Evolutionary conservation across 2,329 filamentous ascomycete species (phyloP), one percentile per base, ranked within the genome.

Genomic region (Talaromyces sp.): DNA sequence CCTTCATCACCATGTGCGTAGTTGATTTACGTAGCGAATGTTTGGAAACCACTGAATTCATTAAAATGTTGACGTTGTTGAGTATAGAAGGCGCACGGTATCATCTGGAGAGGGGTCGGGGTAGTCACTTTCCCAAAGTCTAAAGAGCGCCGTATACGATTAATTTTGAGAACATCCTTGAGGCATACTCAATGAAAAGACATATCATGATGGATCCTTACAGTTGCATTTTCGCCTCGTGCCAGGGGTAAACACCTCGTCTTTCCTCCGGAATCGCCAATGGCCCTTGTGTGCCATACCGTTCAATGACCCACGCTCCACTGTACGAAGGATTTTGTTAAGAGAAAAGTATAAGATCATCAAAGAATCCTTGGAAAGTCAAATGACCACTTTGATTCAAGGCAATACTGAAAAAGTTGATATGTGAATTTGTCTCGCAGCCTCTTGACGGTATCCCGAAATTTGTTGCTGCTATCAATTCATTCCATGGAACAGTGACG

Each of bases 1-100:
- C 50, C 67, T 63, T 76, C 74, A 45, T 76, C 74, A 7, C 74
- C 72, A 35, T 70, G 67, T 2, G 69, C 72, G 64, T 74, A 75
- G 56, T 68, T 74, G 13, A 74, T 66, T 48, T 75, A 75, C 0
- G 73, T 67, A 8, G 59, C 64, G n/a, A 65, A 50, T 5, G 50
- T 33, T 16, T 31, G 19, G 33, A 62, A 57, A 9, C 64, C 64
- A 10, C 64, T 65, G 19, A 65, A 61, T 35, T 65, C 63, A 27
- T 65, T 43, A 31, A 65, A 65, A 43, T 65, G 63, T 35, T 65
- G 57, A 1, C 63, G 63, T 47, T 65, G 48, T 31, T 65, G 63
- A 3, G 57, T 61, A 16, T 45, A 60, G 37, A 61, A 65, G 5
- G 47, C 63, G 45, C 37, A 43, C 47, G 47, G 58, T 61, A 50